phyloP scores from a whole-genome alignment of 2,329 filamentous ascomycete species.

The Metarhizium humberi region DNA sequence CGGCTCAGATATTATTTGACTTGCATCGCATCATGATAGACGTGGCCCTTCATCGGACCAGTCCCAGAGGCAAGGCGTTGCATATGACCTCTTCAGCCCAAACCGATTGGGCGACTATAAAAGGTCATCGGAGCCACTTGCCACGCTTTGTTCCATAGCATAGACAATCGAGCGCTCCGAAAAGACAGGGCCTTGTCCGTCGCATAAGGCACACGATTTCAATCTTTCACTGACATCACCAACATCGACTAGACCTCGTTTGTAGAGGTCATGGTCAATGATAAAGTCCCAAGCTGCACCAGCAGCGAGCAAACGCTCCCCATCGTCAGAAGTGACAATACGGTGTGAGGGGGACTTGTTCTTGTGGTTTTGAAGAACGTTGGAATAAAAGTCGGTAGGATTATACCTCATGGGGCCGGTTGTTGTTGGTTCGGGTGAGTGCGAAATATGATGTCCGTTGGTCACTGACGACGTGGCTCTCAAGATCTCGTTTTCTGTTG shows the following conservation, averaged over 20 bases:
- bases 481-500: slow-evolving; percentile 87
- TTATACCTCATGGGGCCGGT: slow-evolving; percentile 63
- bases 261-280: slow-evolving; percentile 68
- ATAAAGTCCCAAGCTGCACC: slow-evolving; percentile 87
- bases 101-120: slow-evolving; percentile 13
- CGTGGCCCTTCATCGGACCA: neutral
- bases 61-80: neutral
- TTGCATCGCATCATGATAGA: neutral
- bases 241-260: slow-evolving; percentile 71
- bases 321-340: slow-evolving; percentile 55
- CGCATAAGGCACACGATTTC: slow-evolving; percentile 66
- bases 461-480: slow-evolving; percentile 58
- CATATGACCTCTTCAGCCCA: neutral
- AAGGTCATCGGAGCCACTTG: slow-evolving; percentile 70
- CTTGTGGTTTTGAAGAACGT: slow-evolving; percentile 49
- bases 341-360: slow-evolving; percentile 59
- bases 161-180: slow-evolving; percentile 63
- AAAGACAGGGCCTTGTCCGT: slow-evolving; percentile 84
- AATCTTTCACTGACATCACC: slow-evolving; percentile 70
- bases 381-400: slow-evolving; percentile 62
- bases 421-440: slow-evolving; percentile 38
- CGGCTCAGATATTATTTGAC: neutral
- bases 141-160: slow-evolving; percentile 72
- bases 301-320: slow-evolving; percentile 62
- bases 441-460: slow-evolving; percentile 23